Evolutionary conservation across 306 rosid species (phyloP), one percentile per base, ranked within the genome.

Genomic region (Vigna angularis): DNA sequence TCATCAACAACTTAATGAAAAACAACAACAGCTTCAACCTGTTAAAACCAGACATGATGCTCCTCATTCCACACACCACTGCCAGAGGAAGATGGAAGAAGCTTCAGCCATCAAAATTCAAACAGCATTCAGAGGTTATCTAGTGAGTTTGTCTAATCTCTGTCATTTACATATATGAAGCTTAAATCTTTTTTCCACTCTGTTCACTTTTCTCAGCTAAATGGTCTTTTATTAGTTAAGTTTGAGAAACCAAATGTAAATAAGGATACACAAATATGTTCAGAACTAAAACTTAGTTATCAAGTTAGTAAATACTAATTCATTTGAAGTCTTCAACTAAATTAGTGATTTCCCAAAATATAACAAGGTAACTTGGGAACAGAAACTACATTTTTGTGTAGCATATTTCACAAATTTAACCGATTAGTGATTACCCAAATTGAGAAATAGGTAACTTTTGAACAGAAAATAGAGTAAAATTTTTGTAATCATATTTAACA

Each of bases 101-200:
- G 72, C 80, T 81, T 87, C 96, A 49, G 97, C 94, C 61, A 79
- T 88, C 72, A 90, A 77, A 85, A 87, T 95, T 61, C 98, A 93
- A 83, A 80, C 98, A 7, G 82, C 96, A 58, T 95, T 88, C 68
- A 73, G 98, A 68, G 96, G 98, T 64, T 89, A 86, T 85, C 91
- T 95, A 22, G 99, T 95, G 87, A 92, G 98, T 87, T 81, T 67
- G 5, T 76, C 73, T 81, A 69, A 48, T 9, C 59, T 53, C 70
- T 62, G 52, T 61, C 7, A 6, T 36, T 58, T 18, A 5, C 11
- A 6, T 48, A 16, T 16, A 32, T 62, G 22, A 17, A 42, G 36
- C 59, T 52, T 16, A 32, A 32, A 10, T 38, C 20, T 66, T 68
- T 34, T 50, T 69, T 49, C 45, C 30, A 55, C 16, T 2, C 17